Evolutionary conservation across 768 basidiomycete species (phyloP).

Genomic region (Asterophora lycoperdoides): DNA sequence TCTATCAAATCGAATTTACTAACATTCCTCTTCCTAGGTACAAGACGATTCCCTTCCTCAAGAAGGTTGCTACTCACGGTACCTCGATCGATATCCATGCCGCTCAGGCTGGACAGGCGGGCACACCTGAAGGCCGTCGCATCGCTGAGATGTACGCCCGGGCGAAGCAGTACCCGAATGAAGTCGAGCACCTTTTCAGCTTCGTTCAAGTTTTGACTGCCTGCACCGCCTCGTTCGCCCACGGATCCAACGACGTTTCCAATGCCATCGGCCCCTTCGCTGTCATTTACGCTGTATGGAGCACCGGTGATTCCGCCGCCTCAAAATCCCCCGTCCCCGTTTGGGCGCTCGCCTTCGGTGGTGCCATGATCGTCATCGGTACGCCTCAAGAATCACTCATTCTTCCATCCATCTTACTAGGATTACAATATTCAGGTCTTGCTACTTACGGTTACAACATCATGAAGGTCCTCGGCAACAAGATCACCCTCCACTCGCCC

Average conservation of each 20-base stretch:
- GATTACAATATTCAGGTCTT: background rate
- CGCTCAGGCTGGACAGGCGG: constrained; percentile 10
- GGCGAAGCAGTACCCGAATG: constrained; percentile 24
- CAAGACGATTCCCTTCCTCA: constrained; percentile 20
- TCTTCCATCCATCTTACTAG: no score
- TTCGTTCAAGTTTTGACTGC: constrained; percentile 29
- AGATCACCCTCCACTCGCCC: constrained; percentile 26
- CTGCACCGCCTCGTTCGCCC: constrained; percentile 27
- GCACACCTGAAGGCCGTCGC: constrained; percentile 11
- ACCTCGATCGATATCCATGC: constrained; percentile 22
- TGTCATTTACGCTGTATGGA: constrained; percentile 25
- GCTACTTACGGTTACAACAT: constrained; percentile 25
- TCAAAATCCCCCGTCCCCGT: constrained; percentile 19
- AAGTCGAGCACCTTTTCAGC: constrained; percentile 27
- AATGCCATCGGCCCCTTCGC: constrained; percentile 29
- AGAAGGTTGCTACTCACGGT: constrained; percentile 20
- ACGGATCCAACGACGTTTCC: constrained; percentile 27
- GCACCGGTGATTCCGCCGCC: constrained; percentile 15
- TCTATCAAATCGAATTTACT: background rate
- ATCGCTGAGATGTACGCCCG: constrained; percentile 20
- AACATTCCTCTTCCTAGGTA: constrained; percentile 11
- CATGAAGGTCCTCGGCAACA: constrained; percentile 27
- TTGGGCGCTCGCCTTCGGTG: constrained; percentile 26
- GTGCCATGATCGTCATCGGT: constrained; percentile 23
- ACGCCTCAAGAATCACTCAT: background rate